These are phyloP conservation scores for Paramyrothecium roridum DNA, from an alignment of 2,329 filamentous ascomycete genomes.

Conservation along the genomic window DNA sequence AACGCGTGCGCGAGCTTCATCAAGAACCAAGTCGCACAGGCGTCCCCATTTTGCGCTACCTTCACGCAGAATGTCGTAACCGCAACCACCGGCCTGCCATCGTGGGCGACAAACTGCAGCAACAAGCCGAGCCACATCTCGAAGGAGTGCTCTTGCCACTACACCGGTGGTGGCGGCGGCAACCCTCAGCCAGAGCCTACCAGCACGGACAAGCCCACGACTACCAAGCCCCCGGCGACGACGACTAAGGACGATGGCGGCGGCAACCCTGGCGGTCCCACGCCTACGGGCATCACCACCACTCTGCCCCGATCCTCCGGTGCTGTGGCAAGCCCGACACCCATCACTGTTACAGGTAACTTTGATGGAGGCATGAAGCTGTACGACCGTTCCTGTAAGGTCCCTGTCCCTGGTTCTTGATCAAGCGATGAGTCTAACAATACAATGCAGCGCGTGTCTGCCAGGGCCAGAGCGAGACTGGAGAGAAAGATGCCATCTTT, in stretches of 20 bases:
- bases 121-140: slow-evolving; percentile 20
- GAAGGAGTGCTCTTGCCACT: slow-evolving; percentile 21
- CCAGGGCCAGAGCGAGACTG: background rate
- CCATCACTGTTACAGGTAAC: slow-evolving; percentile 32
- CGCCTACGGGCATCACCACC: slow-evolving; percentile 1
- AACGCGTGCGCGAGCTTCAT: slow-evolving; percentile 30
- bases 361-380: slow-evolving; percentile 47
- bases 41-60: slow-evolving; percentile 28
- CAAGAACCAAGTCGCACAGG: slow-evolving; percentile 22
- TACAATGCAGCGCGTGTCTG: background rate
- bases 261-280: background rate
- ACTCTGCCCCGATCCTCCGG: background rate
- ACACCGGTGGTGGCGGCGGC: slow-evolving; percentile 2
- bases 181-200: background rate
- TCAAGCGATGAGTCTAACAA: background rate
- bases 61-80: slow-evolving; percentile 22
- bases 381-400: slow-evolving; percentile 39
- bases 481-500: slow-evolving; percentile 1
- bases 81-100: slow-evolving; percentile 17
- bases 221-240: background rate
- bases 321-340: slow-evolving; percentile 7
- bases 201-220: background rate
- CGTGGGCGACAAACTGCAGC: slow-evolving; percentile 18
- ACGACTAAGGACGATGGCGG: background rate
- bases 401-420: background rate